Evolutionary conservation across 768 basidiomycete genomes (phyloP).

Genomic region (Guyanaporus albipodus): DNA sequence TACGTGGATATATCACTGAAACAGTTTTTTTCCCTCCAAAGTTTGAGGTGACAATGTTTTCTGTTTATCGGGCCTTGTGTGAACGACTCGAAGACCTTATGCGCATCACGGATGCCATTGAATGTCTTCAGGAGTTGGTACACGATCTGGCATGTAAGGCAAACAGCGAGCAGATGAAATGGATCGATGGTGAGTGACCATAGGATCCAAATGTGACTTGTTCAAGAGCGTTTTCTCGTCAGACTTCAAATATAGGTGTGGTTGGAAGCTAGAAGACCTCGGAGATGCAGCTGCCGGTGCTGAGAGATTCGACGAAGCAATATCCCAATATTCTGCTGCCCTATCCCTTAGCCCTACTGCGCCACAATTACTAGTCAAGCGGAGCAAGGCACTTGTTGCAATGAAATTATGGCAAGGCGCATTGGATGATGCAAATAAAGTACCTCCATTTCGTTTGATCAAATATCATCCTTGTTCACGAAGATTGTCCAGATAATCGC

Average conservation of each 20-base stretch:
- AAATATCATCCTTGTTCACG: no score
- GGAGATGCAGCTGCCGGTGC: background rate
- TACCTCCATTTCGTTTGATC: background rate
- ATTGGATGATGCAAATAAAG: background rate
- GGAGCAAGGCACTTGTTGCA: background rate
- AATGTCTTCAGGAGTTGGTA: background rate
- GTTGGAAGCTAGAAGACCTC: background rate
- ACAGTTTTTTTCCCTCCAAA: no score
- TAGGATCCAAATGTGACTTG: background rate
- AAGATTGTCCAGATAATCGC: background rate
- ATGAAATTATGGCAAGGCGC: background rate
- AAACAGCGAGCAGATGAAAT: background rate
- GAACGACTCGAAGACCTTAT: background rate
- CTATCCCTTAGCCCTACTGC: background rate
- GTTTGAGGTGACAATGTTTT: no score
- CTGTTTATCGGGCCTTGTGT: background rate
- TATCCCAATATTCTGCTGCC: background rate
- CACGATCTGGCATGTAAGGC: background rate
- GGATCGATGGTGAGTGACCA: background rate
- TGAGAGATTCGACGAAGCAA: background rate
- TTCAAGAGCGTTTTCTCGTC: background rate
- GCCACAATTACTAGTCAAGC: background rate
- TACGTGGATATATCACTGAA: no score
- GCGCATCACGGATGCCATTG: background rate
- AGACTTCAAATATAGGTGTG: background rate